These are phyloP conservation scores for Chrysanthemum seticuspe DNA, from an alignment of 129 eudicot species.

Conservation along the genomic window DNA sequence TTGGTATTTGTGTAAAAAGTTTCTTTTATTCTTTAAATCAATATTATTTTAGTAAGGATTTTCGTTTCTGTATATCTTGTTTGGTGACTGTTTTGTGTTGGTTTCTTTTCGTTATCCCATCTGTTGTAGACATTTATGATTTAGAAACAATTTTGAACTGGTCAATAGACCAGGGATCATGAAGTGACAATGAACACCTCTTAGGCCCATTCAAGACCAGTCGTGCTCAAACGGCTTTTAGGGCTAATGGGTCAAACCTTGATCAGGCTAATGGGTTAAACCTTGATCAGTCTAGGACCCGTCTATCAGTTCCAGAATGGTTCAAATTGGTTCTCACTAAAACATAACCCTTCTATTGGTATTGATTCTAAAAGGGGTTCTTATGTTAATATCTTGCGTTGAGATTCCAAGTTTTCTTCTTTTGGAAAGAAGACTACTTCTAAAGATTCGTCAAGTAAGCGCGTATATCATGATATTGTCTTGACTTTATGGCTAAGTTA, in stretches of 20 bases:
- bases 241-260: no score
- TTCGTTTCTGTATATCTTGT: constrained; percentile 1
- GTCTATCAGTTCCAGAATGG: no score
- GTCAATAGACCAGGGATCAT: neutral
- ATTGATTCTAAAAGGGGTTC: no score
- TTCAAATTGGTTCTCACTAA: no score
- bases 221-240: no score
- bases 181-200: no score
- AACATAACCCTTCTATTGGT: no score
- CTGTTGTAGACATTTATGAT: constrained; percentile 4
- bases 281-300: no score
- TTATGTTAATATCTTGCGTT: no score
- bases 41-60: constrained; percentile 19
- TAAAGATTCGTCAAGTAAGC: neutral
- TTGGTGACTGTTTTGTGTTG: constrained; percentile 8
- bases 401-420: no score
- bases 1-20: constrained; percentile 33
- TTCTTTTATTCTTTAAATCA: constrained; percentile 31
- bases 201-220: no score
- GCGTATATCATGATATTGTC: neutral
- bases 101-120: neutral
- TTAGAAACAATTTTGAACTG: neutral
- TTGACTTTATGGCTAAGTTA: neutral
- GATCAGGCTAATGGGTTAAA: no score
- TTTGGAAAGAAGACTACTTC: neutral